phyloP scores from a whole-genome alignment of 2,329 filamentous ascomycete species.

The Cordyceps fumosorosea region DNA sequence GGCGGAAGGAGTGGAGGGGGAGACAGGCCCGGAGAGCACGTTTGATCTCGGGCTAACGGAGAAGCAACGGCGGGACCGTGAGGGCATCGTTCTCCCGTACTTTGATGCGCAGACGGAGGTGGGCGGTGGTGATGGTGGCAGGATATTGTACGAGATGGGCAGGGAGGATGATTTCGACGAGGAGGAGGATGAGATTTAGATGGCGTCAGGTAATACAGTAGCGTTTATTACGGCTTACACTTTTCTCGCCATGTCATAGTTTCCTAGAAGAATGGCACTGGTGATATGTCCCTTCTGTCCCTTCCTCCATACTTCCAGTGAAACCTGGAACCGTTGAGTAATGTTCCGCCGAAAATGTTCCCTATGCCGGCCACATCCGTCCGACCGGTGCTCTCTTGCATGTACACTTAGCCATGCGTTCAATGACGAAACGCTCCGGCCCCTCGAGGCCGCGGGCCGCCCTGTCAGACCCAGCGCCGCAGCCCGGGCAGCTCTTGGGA shows the following conservation, averaged over 20 bases:
- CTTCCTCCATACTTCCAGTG: too few relatives aligned
- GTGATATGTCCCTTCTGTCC: too few relatives aligned
- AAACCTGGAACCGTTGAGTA: too few relatives aligned
- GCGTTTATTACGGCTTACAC: too few relatives aligned
- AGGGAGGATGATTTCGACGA: constrained; percentile 95
- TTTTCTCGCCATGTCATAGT: too few relatives aligned
- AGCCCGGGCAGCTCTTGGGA: background rate
- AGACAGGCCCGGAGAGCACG: constrained; percentile 60
- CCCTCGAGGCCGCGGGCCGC: background rate
- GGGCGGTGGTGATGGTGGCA: constrained; percentile 74
- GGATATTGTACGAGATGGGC: constrained; percentile 96
- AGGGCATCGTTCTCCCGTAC: constrained; percentile 88
- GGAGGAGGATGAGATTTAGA: constrained; percentile 81
- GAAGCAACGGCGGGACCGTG: constrained; percentile 78
- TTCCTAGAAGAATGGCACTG: too few relatives aligned
- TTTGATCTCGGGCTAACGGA: constrained; percentile 86
- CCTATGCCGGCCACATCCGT: background rate
- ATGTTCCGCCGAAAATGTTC: too few relatives aligned
- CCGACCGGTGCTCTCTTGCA: background rate
- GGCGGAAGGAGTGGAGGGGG: constrained; percentile 30
- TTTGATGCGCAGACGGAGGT: constrained; percentile 88
- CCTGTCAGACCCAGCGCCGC: background rate
- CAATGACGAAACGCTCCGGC: background rate
- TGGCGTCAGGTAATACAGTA: too few relatives aligned
- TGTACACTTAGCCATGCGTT: constrained; percentile 2